Conservation (phyloP, 192 early-diverging fungal genomes). For the Entomortierella chlamydospora region DNA sequence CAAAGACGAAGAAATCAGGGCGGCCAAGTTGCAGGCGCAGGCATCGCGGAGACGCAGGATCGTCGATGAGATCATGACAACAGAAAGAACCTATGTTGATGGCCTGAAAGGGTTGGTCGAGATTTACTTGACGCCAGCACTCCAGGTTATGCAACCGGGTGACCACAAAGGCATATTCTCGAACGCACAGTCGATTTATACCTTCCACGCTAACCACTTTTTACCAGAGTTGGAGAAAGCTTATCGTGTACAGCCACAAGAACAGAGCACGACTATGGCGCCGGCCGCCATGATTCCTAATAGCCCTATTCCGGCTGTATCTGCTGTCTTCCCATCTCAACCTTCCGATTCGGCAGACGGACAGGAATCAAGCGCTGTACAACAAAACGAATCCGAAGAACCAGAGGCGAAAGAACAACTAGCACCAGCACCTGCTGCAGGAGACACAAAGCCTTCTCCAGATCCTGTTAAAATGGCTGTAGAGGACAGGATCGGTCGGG, state of each 20-base stretch:
- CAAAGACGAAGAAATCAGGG: conserved; percentile 55
- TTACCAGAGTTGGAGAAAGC: conserved; percentile 70
- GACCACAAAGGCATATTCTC: conserved; percentile 77
- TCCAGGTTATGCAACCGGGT: conserved; percentile 59
- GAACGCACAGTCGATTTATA: conserved; percentile 79
- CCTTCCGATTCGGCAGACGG: background rate
- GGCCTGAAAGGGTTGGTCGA: conserved; percentile 79
- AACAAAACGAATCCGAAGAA: background rate
- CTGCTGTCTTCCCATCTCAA: background rate
- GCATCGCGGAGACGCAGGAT: conserved; percentile 66
- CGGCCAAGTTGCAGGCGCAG: conserved; percentile 49
- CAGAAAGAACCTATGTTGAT: conserved; percentile 90
- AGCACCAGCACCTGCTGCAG: background rate
- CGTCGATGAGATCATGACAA: conserved; percentile 82
- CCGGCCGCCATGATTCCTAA: conserved; percentile 21
- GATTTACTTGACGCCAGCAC: conserved; percentile 51
- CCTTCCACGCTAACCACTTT: conserved; percentile 81
- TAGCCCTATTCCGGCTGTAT: conserved; percentile 35
- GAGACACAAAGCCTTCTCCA: background rate
- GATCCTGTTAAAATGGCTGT: conserved; percentile 4
- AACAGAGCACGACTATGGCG: background rate
- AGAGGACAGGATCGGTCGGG: conserved; percentile 67
- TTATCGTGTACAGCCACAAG: background rate
- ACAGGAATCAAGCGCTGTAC: background rate
- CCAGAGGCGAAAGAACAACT: background rate